Evolutionary conservation across 164 flowering plant genomes (phyloP).

Genomic region (Kingdonia uniflora): DNA sequence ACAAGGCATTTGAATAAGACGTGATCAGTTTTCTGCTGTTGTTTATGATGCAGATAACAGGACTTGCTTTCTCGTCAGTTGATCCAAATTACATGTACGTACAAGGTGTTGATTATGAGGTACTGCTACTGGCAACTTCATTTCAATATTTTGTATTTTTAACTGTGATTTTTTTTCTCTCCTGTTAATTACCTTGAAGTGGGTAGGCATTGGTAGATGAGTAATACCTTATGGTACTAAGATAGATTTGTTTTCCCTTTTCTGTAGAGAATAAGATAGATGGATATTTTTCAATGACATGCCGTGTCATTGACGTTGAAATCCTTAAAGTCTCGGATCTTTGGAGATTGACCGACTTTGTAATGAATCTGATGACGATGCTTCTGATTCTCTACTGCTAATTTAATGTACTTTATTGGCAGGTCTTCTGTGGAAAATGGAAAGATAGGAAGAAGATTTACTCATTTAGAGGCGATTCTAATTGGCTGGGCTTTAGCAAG

Average conservation of each 20-base stretch:
- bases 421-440: slow-evolving; percentile 81
- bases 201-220: too few species aligned
- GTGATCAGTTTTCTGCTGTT: not conserved
- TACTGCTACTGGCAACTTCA: slow-evolving; percentile 5
- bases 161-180: not conserved
- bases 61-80: slow-evolving; percentile 68
- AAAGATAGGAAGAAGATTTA: slow-evolving; percentile 35
- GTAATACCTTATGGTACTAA: too few species aligned
- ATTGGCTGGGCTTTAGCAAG: slow-evolving; percentile 92
- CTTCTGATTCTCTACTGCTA: not conserved
- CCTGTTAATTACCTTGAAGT: too few species aligned
- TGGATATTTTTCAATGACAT: too few species aligned
- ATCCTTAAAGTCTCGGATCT: too few species aligned
- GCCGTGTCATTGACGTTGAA: too few species aligned
- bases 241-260: too few species aligned
- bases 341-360: too few species aligned
- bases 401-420: slow-evolving; percentile 3
- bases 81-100: slow-evolving; percentile 54
- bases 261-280: too few species aligned
- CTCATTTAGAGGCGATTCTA: slow-evolving; percentile 82
- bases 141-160: not conserved
- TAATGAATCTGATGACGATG: too few species aligned
- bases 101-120: slow-evolving; percentile 91
- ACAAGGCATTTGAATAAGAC: not conserved
- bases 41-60: slow-evolving; percentile 56